Evolutionary conservation across 148 eudicot species (phyloP), one percentile per base, ranked within the genome.

Genomic region (Chenopodium album): DNA sequence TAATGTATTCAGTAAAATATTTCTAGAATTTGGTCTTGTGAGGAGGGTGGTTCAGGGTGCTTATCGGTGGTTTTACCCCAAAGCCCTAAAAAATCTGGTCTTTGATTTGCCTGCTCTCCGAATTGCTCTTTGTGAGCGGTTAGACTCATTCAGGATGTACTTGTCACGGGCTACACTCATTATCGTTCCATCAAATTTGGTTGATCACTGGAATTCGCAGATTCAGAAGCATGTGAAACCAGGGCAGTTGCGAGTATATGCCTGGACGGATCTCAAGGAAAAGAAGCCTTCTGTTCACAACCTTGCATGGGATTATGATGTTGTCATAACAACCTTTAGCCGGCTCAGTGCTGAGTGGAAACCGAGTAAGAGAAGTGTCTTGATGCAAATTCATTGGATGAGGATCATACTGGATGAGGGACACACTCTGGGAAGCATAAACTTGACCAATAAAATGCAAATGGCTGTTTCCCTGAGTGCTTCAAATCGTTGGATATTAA

Each of bases 271-370:
- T 84, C 82, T 88, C 82, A 90, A 83, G 22, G 22, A 12, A 56
- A 56, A 56, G 82, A 90, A 89, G 86, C 99, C 99, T 78, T 68
- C 88, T 68, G 92, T 90, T 13, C 98, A 95, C 85, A 87, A 82
- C 81, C 90, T 95, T 81, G 99, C 98, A 73, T 95, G 99, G 99
- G 98, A 95, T 79, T 95, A 91, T 85, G 99, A 95, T 84, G 90
- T 95, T 82, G 98, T 95, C 71, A 88, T 95, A 73, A 95, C 99
- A 47, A 95, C 99, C 72, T 92, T 95, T 77, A 90, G 76, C 80
- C 94, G 98, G 75, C 85, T 93, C 77, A 95, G 99, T 85, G 92
- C 93, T 75, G 99, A 95, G 89, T 93, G 99, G 99, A 85, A 87
- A 62, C 93, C 93, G 65, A 88, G 77, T 70, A 88, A 91, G 64